Percentiles rank a stretch among this genome's conserved stretches.
Evolutionary conservation across 129 eudicot genomes (phyloP).

Genomic region (Pseudognaphalium luteoalbum): DNA sequence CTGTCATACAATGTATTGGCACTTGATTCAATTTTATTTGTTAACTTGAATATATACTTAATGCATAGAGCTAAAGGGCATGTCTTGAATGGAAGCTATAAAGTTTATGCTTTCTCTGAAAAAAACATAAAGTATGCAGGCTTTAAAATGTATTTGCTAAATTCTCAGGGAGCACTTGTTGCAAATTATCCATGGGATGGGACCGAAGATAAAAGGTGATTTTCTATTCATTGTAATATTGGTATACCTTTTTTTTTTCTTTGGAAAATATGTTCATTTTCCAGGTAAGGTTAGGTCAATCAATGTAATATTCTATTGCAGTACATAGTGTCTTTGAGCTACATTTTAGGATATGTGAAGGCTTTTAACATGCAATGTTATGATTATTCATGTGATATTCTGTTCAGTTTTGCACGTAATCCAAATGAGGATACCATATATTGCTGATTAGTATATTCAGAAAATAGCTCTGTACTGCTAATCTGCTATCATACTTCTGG

Average conservation of each 20-base stretch:
- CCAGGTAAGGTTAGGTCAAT: not conserved
- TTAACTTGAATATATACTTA: not conserved
- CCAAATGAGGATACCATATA: not conserved
- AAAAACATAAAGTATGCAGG: not conserved
- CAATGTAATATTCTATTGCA: not conserved
- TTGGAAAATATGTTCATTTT: not conserved
- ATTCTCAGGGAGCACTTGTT: conserved; percentile 91
- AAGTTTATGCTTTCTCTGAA: conserved; percentile 8
- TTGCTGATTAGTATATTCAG: no score
- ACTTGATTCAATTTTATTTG: not conserved
- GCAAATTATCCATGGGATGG: conserved; percentile 99
- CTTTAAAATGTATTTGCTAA: conserved; percentile 12
- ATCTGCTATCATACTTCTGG: not conserved
- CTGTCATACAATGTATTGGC: conserved; percentile 3
- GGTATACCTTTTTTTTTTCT: not conserved
- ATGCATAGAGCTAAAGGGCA: not conserved
- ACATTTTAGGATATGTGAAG: not conserved
- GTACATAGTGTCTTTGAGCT: not conserved
- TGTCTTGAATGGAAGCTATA: not conserved
- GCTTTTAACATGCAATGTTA: conserved; percentile 4
- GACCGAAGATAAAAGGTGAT: conserved; percentile 66
- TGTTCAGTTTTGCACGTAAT: not conserved
- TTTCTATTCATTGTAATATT: not conserved
- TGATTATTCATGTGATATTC: conserved; percentile 10
- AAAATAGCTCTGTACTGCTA: no score